Base-by-base conservation (phyloP, 2,329 filamentous ascomycete genomes). In the Cladophialophora immunda region DNA sequence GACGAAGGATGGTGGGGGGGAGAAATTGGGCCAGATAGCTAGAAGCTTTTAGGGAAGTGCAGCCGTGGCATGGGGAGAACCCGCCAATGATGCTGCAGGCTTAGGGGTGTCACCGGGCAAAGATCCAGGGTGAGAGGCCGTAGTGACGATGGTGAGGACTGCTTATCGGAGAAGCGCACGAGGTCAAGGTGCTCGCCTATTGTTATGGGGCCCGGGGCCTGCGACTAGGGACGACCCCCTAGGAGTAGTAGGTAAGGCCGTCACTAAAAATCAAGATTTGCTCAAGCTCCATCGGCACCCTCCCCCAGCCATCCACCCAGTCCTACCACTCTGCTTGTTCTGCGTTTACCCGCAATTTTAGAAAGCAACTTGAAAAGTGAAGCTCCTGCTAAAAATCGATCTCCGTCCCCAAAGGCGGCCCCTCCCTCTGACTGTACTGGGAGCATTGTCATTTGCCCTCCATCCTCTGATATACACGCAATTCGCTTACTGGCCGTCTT, bases 41-140 rank as follows among this genome's bases (percentile, higher is more conserved):
- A 66, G 63, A 53, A 25, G 50, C 58, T 50, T 41, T 57, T 47
- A 62, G 66, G 66, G 58, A 68, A 55, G 25, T 59, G 30, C 41
- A 68, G 19, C 47, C 65, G 65, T 45, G 36, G 22, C n/a, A 15
- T 9, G 53, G 47, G 63, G 36, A 15, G 17, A 29, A 7, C 29
- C 30, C 58, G 22, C 58, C 58, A 61, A 61, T 61, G 15, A 53
- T 30, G 22, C 34, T 36, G 15, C 29, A 27, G 30, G 19, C 27
- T 61, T 53, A 17, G 52, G 29, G 47, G 38, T 19, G 27, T 30
- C n/a, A 34, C 27, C 6, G n/a, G 19, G 15, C n/a, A 41, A 41
- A 41, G 38, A n/a, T 41, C 38, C 38, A 41, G 38, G 15, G 17
- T n/a, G 17, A 19, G 38, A n/a, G 38, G 15, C 17, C 15, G 17